phyloP scores from a whole-genome alignment of 148 eudicot species.

The Chenopodium suecicum region DNA sequence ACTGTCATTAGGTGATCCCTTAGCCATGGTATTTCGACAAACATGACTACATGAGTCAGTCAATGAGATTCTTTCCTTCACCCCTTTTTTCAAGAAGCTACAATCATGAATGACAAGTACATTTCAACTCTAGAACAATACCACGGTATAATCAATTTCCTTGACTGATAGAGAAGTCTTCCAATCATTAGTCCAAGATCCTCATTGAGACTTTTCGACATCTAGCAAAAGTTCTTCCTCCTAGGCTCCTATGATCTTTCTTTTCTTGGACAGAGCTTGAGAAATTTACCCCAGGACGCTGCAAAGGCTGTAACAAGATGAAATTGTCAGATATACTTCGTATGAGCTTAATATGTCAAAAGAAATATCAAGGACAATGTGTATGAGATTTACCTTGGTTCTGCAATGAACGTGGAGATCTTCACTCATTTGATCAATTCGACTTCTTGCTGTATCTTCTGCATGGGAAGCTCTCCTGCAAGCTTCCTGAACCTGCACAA shows the following conservation, averaged over 20 bases:
- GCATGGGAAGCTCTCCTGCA: constrained; percentile 42
- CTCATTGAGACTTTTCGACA: background rate
- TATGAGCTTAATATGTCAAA: background rate
- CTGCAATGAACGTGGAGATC: constrained; percentile 62
- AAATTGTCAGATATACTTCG: background rate
- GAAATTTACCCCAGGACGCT: constrained; percentile 58
- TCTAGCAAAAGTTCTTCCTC: constrained; percentile 7
- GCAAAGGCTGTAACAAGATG: constrained; percentile 39
- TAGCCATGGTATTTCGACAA: background rate
- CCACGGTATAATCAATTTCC: background rate
- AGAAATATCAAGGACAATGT: background rate
- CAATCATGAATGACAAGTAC: background rate
- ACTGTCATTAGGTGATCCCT: background rate
- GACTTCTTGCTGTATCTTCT: constrained; percentile 37
- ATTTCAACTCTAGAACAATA: background rate
- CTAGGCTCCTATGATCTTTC: background rate
- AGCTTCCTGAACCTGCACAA: constrained; percentile 46
- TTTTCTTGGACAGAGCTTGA: constrained; percentile 32
- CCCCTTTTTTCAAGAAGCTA: background rate
- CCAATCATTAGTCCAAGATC: background rate
- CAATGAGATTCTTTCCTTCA: too few relatives aligned
- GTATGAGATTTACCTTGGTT: constrained; percentile 38
- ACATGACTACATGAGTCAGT: too few relatives aligned
- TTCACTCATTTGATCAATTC: constrained; percentile 44
- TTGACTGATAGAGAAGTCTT: background rate